Percentiles rank a stretch among this genome's conserved stretches.
These are phyloP conservation scores for Oxytropis ochrocephala DNA, from an alignment of 306 rosid species.

Conservation along the genomic window DNA sequence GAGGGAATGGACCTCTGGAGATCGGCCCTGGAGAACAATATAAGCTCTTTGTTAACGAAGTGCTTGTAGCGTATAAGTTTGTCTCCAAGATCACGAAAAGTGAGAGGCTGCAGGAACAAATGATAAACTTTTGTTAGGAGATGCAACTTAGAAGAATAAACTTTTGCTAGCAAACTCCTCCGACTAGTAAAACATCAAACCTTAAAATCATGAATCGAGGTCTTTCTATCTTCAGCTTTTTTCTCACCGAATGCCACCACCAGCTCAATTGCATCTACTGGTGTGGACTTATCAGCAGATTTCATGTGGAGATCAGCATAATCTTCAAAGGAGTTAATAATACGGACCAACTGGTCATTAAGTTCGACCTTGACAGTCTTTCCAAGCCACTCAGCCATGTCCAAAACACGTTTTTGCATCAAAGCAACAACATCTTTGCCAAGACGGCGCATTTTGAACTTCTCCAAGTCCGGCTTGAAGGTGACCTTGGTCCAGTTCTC, in stretches of 20 bases:
- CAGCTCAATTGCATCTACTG: conserved; percentile 93
- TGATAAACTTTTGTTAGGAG: neutral
- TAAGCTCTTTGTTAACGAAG: conserved; percentile 90
- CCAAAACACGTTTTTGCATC: too few relatives aligned
- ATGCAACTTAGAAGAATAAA: neutral
- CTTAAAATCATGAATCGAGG: conserved; percentile 87
- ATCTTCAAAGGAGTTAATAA: too few relatives aligned
- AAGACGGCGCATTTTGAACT: conserved; percentile 73
- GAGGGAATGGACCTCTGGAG: conserved; percentile 92
- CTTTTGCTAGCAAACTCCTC: neutral
- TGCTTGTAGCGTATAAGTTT: conserved; percentile 72
- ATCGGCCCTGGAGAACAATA: conserved; percentile 86
- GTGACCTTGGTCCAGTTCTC: conserved; percentile 95
- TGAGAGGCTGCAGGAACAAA: conserved; percentile 65
- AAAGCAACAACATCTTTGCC: too few relatives aligned
- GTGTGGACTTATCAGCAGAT: too few relatives aligned
- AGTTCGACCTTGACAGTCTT: too few relatives aligned
- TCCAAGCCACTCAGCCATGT: too few relatives aligned
- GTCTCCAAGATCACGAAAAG: conserved; percentile 58
- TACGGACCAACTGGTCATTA: too few relatives aligned
- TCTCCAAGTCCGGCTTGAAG: conserved; percentile 78
- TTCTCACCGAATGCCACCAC: conserved; percentile 97
- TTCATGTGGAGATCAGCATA: too few relatives aligned
- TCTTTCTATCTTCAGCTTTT: conserved; percentile 87
- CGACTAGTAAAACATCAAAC: conserved; percentile 25